Conservation (phyloP, 768 basidiomycete species). For the Leccinum truebloodii region DNA sequence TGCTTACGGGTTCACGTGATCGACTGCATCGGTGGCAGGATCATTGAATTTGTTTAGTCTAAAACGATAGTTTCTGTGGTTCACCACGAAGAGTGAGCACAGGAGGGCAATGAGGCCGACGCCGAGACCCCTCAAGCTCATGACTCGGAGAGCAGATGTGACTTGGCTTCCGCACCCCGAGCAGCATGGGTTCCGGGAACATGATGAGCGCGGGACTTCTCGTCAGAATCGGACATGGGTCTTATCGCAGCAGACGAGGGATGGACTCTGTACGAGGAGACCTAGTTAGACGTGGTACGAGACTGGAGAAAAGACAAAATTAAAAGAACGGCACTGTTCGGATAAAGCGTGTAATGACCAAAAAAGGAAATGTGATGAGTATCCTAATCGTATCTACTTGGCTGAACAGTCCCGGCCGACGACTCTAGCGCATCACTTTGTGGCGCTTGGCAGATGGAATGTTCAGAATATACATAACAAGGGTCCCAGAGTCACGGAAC, state of each 20-base stretch:
- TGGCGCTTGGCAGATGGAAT: too few species aligned
- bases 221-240: background rate
- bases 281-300: too few species aligned
- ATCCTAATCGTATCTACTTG: too few species aligned
- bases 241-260: background rate
- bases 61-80: conserved; percentile 4
- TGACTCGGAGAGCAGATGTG: background rate
- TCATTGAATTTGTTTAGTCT: conserved; percentile 28
- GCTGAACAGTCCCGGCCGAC: too few species aligned
- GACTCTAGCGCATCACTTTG: too few species aligned
- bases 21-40: conserved; percentile 41
- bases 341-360: too few species aligned
- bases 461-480: too few species aligned
- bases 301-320: too few species aligned
- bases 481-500: too few species aligned
- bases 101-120: conserved; percentile 17
- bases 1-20: conserved; percentile 45
- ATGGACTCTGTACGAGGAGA: too few species aligned
- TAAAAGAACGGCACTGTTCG: too few species aligned
- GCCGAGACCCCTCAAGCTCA: conserved; percentile 11
- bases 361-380: too few species aligned
- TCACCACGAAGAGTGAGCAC: conserved; percentile 15
- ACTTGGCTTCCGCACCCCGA: background rate
- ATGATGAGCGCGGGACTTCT: background rate
- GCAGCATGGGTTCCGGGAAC: background rate